Evolutionary conservation across 257 asterid species (phyloP), one percentile per base, ranked within the genome.

Genomic region (Jacaranda mimosifolia): DNA sequence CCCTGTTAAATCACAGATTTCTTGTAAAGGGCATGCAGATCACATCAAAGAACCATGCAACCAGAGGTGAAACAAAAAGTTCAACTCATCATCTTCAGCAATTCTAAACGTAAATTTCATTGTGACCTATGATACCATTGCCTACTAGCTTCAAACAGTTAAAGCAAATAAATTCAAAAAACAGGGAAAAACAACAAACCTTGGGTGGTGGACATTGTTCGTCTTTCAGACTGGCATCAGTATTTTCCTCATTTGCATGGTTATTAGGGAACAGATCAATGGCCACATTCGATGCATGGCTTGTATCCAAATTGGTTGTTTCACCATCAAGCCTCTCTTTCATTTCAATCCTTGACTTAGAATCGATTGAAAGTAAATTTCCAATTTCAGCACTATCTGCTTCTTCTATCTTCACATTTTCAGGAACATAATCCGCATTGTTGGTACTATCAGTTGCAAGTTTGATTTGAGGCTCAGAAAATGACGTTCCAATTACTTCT

Each of bases 111-210:
- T 26, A 26, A 26, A 26, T 2, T 42, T 6, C 9, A 6, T 42
- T 12, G 18, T 7, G 38, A 13, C 21, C 40, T 8, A 9, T 11
- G 4, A 58, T 58, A 21, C 9, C 52, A 9, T 7, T 40, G 35
- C 32, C 8, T 0, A 40, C 5, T 10, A 26, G 8, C n/a, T 13
- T 74, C 32, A 67, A 19, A 65, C 9, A 55, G 14, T 65, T 39
- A 10, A 58, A 51, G 57, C 73, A 62, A 51, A 64, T 59, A 40
- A 5, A 35, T 9, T 9, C 9, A 35, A 45, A 48, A 21, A 26
- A 5, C 46, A 4, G 35, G 45, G 35, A 39, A 17, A 67, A 52
- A 38, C 13, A 17, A 79, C 69, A 43, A 48, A 89, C 96, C 92
- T 89, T 77, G 18, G 70, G 21, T 51, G 72, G 59, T 60, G 58